Percentiles rank a stretch among this genome's conserved stretches.
phyloP scores from a whole-genome alignment of 352 stramenopile species.

The Aphanomyces euteiches region DNA sequence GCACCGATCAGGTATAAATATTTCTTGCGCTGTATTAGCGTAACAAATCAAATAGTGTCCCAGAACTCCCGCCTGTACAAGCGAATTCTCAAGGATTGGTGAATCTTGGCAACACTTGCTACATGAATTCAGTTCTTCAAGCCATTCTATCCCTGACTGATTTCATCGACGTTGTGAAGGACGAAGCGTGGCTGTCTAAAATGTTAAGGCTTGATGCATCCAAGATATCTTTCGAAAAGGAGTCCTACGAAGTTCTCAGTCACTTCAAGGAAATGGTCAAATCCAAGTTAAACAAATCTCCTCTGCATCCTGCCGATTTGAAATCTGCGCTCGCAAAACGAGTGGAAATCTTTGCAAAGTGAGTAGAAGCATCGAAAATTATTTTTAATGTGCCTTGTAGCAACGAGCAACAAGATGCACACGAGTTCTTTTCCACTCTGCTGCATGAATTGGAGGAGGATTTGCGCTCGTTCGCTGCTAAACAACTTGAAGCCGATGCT shows the following conservation, averaged over 20 bases:
- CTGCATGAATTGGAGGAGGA: conserved; percentile 85
- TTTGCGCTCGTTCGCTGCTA: background rate
- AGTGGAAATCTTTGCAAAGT: conserved; percentile 80
- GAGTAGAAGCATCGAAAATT: conserved; percentile 21
- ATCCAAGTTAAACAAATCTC: conserved; percentile 1
- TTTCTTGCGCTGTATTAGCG: conserved; percentile 35
- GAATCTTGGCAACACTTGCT: conserved; percentile 92
- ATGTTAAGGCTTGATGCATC: conserved; percentile 2
- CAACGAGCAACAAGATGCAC: conserved; percentile 80
- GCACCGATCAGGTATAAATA: too few relatives aligned
- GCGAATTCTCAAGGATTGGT: conserved; percentile 84
- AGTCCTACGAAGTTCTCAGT: conserved; percentile 3
- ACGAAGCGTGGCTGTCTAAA: conserved; percentile 22
- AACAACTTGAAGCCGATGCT: background rate
- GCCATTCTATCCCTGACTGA: conserved; percentile 63
- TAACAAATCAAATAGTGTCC: conserved; percentile 30
- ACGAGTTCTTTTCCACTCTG: conserved; percentile 82
- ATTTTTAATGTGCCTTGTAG: conserved; percentile 37
- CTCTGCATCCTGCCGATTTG: conserved; percentile 58
- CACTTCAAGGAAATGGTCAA: conserved; percentile 24
- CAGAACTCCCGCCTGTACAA: conserved; percentile 28
- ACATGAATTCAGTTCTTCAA: conserved; percentile 94
- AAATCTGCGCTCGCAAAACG: conserved; percentile 76
- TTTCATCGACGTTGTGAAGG: conserved; percentile 37
- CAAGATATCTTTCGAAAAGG: conserved; percentile 4